Conservation (phyloP, 1,284 basidiomycete genomes). For the Fomitopsis pinicola region DNA sequence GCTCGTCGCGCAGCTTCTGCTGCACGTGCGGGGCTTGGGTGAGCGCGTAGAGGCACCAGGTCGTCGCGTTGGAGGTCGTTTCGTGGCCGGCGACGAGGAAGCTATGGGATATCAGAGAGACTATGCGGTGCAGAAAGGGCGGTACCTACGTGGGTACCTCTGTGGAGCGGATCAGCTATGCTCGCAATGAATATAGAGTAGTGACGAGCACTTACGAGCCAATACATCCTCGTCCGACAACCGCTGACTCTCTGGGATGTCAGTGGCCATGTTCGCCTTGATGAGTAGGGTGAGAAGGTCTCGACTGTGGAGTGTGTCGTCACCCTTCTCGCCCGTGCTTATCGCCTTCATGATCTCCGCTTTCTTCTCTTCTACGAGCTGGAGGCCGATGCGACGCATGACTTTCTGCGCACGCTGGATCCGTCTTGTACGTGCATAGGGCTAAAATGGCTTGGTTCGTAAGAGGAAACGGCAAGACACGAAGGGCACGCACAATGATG, state of each 20-base stretch:
- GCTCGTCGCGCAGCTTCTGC: constrained; percentile 64
- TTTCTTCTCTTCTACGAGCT: constrained; percentile 39
- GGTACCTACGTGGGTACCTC: constrained; percentile 12
- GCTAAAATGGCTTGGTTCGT: constrained; percentile 16
- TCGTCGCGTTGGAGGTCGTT: constrained; percentile 44
- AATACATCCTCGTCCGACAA: constrained; percentile 52
- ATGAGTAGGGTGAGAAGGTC: constrained; percentile 34
- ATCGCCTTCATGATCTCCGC: constrained; percentile 17
- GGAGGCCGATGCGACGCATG: constrained; percentile 32
- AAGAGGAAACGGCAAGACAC: background rate
- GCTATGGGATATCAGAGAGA: background rate
- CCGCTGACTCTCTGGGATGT: constrained; percentile 37
- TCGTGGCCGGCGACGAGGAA: constrained; percentile 75
- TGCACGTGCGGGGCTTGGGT: constrained; percentile 53
- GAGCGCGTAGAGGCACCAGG: constrained; percentile 67
- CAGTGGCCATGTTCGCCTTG: constrained; percentile 44
- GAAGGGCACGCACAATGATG: constrained; percentile 9
- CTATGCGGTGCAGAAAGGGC: background rate
- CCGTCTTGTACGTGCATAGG: constrained; percentile 21
- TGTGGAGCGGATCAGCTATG: background rate
- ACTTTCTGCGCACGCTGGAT: constrained; percentile 20
- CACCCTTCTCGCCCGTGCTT: constrained; percentile 11
- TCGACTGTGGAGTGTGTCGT: constrained; percentile 10
- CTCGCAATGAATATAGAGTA: background rate
- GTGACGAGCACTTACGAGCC: constrained; percentile 37